Base-by-base conservation (phyloP, 768 basidiomycete species). In the Suillus occidentalis region DNA sequence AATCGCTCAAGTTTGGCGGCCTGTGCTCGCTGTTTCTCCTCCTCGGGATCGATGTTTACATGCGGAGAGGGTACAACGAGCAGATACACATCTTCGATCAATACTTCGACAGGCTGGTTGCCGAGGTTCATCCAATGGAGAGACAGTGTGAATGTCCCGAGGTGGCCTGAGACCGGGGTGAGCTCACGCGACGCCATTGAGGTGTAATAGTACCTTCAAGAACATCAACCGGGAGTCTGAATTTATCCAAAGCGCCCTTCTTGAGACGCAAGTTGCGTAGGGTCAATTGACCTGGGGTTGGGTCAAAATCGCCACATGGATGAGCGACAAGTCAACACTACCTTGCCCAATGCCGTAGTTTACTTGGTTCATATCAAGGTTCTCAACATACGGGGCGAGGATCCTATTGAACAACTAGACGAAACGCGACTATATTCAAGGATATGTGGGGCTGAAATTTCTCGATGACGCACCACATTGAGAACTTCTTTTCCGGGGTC, bases 301-400 rank as follows among this genome's bases (percentile, higher is more conserved):
- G 58, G 66, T 68, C 62, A 65, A 34, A 43, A 65, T 67, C 42
- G 43, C 28, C 16, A 34, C 58, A 61, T 18, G 37, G 52, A 0
- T 42, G 60, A 66, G 58, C 47, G 25, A 20, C 47, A 45, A 31
- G 53, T 37, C 40, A 10, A 25, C 62, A 75, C 66, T 74, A 86
- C 94, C 95, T 83, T 92, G 90, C 65, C 86, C 91, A 68, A 97
- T 91, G 18, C 93, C 95, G 82, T 97, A 90, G 73, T 95, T 95
- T 58, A 99, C 91, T 77, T 96, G 94, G 74, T 94, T 91, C 75
- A 95, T 86, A 76, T 98, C 95, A 75, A 99, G 80, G 73, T 98
- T 97, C 81, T 95, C 94, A 68, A 98, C 91, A 84, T 98, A 98
- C 0, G 94, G 95, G 34, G 93, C 92, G 59, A 97, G 87, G 67